Evolutionary conservation across 2,329 filamentous ascomycete genomes (phyloP), one percentile per base, ranked within the genome.

Genomic region (Trichoderma citrinoviride): DNA sequence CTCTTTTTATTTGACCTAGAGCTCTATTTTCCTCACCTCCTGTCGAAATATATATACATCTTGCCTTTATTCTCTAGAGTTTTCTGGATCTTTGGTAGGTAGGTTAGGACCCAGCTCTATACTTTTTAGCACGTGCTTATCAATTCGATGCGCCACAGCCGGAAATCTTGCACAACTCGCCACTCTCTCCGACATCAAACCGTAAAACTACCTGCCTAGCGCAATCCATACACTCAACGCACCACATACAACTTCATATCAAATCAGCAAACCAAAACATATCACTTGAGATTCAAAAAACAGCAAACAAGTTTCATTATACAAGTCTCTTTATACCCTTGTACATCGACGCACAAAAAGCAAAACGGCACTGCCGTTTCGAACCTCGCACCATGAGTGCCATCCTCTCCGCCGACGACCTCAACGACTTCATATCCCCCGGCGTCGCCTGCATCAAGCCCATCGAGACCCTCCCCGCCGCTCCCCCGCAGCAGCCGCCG

Each of bases 401-500:
- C 68, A 99, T 99, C 73, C 90, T 99, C 73, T 98, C 93, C 64
- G 90, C 90, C 73, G 94, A 99, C 81, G 93, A 97, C 77, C 84
- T 99, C 67, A 99, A 99, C 82, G 95, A 99, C 83, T 99, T 99
- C 81, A 99, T 99, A 76, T 95, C 91, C 65, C 95, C 95, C 15
- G 93, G 94, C 68, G 93, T 99, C 73, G 95, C 95, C 68, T 99
- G 95, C 80, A 98, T 99, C 78, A 98, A 99, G 75, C 95, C 95
- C 29, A 85, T 99, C 75, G 95, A 99, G 77, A 96, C 92, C 2
- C 86, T 99, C 15, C 94, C 95, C 2, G 78, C 83, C 57, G 82
- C 85, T 56, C 82, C 85, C 69, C 70, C 74, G 66, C 68, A 72
- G 68, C 70, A 71, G 67, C 71, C 70, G 67, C 71, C 70, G 60